These are phyloP conservation scores for Apophysomyces elegans DNA, from an alignment of 371 early-diverging fungal genomes.

Conservation along the genomic window DNA sequence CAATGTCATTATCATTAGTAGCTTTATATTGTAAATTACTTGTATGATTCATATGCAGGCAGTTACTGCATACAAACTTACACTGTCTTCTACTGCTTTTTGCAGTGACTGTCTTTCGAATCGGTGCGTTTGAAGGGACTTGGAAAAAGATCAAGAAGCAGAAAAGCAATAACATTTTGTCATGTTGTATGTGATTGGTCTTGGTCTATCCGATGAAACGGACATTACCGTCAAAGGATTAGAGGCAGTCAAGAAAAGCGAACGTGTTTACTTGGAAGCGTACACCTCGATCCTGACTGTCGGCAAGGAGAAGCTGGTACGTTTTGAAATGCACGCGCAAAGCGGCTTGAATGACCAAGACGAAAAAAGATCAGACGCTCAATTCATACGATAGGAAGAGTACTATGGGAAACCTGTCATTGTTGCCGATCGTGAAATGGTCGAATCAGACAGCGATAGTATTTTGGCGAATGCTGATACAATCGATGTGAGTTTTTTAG, in stretches of 20 bases:
- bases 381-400: slow-evolving; percentile 62
- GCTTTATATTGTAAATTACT: no score
- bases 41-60: no score
- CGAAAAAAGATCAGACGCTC: not conserved
- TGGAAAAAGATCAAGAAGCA: not conserved
- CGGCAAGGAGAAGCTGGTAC: slow-evolving; percentile 79
- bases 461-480: slow-evolving; percentile 90
- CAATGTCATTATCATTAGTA: no score
- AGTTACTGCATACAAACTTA: no score
- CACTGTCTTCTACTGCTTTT: no score
- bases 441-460: slow-evolving; percentile 91
- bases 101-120: not conserved
- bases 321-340: slow-evolving; percentile 2
- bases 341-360: no score
- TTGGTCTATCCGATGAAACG: slow-evolving; percentile 97
- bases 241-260: slow-evolving; percentile 87
- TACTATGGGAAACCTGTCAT: slow-evolving; percentile 87
- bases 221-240: slow-evolving; percentile 97
- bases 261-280: slow-evolving; percentile 96
- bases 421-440: slow-evolving; percentile 95
- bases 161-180: not conserved
- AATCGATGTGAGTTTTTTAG: slow-evolving; percentile 94
- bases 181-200: slow-evolving; percentile 94
- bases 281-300: slow-evolving; percentile 97
- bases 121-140: no score